Evolutionary conservation across 2,329 filamentous ascomycete species (phyloP).

Genomic region (Cadophora gregata): DNA sequence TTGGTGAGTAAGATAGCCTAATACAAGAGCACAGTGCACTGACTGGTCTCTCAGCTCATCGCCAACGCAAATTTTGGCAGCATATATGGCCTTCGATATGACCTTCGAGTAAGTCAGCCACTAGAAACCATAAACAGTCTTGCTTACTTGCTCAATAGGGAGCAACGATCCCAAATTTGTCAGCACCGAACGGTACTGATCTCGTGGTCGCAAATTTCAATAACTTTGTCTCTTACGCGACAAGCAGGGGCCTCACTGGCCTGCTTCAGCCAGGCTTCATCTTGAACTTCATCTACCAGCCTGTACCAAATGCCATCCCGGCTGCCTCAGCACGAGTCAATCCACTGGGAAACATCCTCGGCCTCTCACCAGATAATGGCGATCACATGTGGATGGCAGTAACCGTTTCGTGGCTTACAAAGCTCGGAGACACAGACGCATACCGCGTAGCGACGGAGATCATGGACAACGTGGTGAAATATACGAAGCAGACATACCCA

Average conservation of each 20-base stretch:
- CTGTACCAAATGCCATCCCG: slow-evolving; percentile 41
- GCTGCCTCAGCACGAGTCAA: slow-evolving; percentile 30
- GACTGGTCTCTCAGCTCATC: slow-evolving; percentile 23
- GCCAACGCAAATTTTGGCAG: slow-evolving; percentile 29
- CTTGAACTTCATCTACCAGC: slow-evolving; percentile 45
- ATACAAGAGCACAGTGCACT: background rate
- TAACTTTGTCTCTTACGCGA: slow-evolving; percentile 40
- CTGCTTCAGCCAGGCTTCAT: slow-evolving; percentile 35
- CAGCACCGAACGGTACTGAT: slow-evolving; percentile 35
- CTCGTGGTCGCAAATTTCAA: slow-evolving; percentile 46
- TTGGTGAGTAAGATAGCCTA: slow-evolving; percentile 36
- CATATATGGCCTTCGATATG: slow-evolving; percentile 32
- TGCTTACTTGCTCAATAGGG: slow-evolving; percentile 20
- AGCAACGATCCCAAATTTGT: slow-evolving; percentile 34
- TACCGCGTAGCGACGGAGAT: slow-evolving; percentile 30
- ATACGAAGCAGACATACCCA: slow-evolving; percentile 26
- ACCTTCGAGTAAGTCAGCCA: slow-evolving; percentile 29
- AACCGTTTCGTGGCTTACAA: slow-evolving; percentile 40
- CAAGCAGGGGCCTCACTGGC: slow-evolving; percentile 33
- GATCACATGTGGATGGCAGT: slow-evolving; percentile 46
- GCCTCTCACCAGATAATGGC: slow-evolving; percentile 36
- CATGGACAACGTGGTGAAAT: slow-evolving; percentile 26
- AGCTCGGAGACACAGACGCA: slow-evolving; percentile 32
- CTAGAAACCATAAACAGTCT: background rate
- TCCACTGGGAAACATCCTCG: slow-evolving; percentile 40